A percentile compares a stretch with the other conserved stretches of the same genome.
phyloP scores from a whole-genome alignment of 345 rosid genomes.

The Eutrema yunnanense region DNA sequence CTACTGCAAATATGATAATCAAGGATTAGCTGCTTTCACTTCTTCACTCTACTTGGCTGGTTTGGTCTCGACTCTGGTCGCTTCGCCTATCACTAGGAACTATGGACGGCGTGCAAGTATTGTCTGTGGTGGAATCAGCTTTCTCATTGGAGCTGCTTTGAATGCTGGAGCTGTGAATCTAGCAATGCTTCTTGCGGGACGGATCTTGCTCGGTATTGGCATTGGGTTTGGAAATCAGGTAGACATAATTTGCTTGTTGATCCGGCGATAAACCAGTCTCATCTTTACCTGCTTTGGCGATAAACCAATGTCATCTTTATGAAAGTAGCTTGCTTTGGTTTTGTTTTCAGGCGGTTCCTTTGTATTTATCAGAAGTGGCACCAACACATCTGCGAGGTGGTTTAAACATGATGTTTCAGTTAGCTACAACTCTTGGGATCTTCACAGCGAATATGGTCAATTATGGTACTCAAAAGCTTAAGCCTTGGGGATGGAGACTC shows the following conservation, averaged over 20 bases:
- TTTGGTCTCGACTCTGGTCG: conserved; percentile 67
- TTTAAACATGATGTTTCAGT: conserved; percentile 89
- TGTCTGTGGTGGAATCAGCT: conserved; percentile 76
- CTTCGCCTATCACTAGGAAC: conserved; percentile 66
- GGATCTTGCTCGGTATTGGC: conserved; percentile 89
- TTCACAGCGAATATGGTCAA: conserved; percentile 93
- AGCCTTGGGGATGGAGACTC: conserved; percentile 95
- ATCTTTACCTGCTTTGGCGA: background rate
- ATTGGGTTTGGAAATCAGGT: conserved; percentile 99
- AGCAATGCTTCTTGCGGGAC: conserved; percentile 72
- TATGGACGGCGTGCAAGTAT: conserved; percentile 84
- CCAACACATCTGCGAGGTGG: conserved; percentile 94
- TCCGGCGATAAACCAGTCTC: background rate
- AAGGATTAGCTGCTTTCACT: conserved; percentile 79
- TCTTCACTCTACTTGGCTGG: conserved; percentile 93
- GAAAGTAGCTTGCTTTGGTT: background rate
- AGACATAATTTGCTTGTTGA: background rate
- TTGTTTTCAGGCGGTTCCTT: conserved; percentile 59
- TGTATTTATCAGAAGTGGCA: conserved; percentile 90
- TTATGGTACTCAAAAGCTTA: conserved; percentile 71
- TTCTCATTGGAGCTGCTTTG: conserved; percentile 60
- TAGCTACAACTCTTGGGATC: conserved; percentile 83
- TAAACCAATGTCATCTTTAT: background rate
- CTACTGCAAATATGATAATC: conserved; percentile 85
- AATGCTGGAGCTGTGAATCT: conserved; percentile 68